Evolutionary conservation across 2,329 filamentous ascomycete species (phyloP).

Genomic region (Tolypocladium cylindrosporum): DNA sequence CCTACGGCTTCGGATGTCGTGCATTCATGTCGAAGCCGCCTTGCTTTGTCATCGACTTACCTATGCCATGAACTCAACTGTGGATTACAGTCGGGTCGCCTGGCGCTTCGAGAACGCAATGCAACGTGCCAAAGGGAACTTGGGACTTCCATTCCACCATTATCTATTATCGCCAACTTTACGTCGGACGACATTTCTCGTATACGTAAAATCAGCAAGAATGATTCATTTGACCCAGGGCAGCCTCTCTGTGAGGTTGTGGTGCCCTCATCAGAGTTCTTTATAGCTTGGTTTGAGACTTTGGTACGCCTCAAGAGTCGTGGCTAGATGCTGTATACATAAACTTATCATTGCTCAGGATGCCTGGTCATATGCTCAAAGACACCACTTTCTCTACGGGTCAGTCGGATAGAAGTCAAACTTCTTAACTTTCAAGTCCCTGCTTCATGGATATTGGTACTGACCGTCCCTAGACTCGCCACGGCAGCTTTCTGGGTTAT

Average conservation of each 20-base stretch:
- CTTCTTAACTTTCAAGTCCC: background rate
- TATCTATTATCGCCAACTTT: background rate
- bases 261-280: background rate
- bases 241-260: background rate
- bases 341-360: background rate
- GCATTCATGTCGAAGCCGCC: background rate
- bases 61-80: slow-evolving; percentile 3
- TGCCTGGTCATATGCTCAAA: background rate
- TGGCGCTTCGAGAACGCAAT: slow-evolving; percentile 1
- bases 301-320: background rate
- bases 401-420: background rate
- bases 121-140: slow-evolving; percentile 1
- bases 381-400: background rate
- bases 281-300: background rate
- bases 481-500: slow-evolving; percentile 30
- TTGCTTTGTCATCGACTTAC: background rate
- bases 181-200: background rate
- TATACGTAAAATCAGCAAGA: background rate
- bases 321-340: background rate
- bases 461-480: slow-evolving; percentile 5
- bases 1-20: background rate
- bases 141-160: background rate
- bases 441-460: background rate
- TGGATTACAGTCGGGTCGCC: background rate
- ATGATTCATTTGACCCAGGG: background rate